Base-by-base conservation (phyloP, 441 rosid species). In the Sinapis alba region DNA sequence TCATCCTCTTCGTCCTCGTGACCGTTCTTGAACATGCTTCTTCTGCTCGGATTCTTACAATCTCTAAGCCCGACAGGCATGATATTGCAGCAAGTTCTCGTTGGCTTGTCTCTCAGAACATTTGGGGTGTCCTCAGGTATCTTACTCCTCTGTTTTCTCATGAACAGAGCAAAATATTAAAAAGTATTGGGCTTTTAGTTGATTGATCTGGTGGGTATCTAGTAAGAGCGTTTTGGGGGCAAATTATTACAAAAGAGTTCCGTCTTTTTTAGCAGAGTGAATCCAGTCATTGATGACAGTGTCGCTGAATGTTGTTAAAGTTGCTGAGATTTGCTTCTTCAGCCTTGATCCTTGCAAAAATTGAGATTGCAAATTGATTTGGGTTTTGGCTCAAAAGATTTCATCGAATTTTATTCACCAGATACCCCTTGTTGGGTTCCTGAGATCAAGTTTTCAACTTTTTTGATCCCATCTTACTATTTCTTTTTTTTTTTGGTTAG, bases 71-170 rank as follows among this genome's bases (percentile, higher is more conserved):
- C 1, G 89, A 90, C 77, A 87, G 86, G 11, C 65, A 80, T 30
- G 68, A 85, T 72, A 84, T 86, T 15, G 90, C 87, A 65, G 88
- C 85, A 4, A 83, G 87, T 10, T 97, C 98, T 74, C 97, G 99
- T 65, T 95, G 99, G 99, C 78, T 95, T 80, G 98, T 91, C 80
- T 79, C 93, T 62, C 86, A 85, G 77, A 93, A 88, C 73, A 81
- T 81, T 41, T 95, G 99, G 98, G 98, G 97, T 58, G 88, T 88
- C 69, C 84, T 95, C 57, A 95, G 86, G 99, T 95, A 82, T n/a
- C 3, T 34, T 0, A 28, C 34, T 28, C 28, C 28, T 26, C 28
- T 26, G 28, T 28, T 34, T 9, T 6, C 43, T 10, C 43, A 10
- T 36, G 13, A 28, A 28, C 34, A 28, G 34, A 36, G 43, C 13